Evolutionary conservation across 768 basidiomycete genomes (phyloP).

Genomic region (Phylloporus rhodoxanthus): DNA sequence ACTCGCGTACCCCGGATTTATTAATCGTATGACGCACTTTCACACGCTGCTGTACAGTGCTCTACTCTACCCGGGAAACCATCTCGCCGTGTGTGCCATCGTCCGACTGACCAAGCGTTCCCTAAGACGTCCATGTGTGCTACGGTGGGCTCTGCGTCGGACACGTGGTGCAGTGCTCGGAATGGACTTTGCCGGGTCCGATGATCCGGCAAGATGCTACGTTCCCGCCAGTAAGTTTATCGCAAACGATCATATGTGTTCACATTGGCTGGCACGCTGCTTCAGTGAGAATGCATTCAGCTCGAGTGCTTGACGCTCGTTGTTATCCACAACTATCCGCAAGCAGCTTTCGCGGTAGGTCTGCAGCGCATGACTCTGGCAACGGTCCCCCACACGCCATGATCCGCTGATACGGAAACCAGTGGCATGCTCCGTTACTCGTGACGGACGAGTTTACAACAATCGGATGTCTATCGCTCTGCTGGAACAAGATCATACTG

Average conservation of each 20-base stretch:
- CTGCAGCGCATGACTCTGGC: background rate
- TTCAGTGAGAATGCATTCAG: background rate
- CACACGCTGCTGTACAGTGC: background rate
- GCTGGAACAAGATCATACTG: background rate
- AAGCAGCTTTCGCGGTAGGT: background rate
- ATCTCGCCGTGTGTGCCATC: background rate
- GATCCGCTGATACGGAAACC: background rate
- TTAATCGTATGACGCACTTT: background rate
- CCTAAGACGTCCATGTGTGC: background rate
- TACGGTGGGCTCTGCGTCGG: background rate
- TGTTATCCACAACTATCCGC: background rate
- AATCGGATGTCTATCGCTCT: background rate
- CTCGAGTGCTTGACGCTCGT: background rate
- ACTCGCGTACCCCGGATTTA: background rate
- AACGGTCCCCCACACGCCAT: background rate
- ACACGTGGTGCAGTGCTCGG: background rate
- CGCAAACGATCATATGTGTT: background rate
- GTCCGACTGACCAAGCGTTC: background rate
- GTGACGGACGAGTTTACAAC: background rate
- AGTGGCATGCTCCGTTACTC: background rate
- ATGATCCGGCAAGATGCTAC: background rate
- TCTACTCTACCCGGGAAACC: background rate
- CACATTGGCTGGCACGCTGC: background rate
- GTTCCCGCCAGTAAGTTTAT: background rate
- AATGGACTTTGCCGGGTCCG: background rate